These are phyloP conservation scores for Astrothelium subdiscretum DNA, from an alignment of 495 filamentous ascomycete species.

Conservation along the genomic window DNA sequence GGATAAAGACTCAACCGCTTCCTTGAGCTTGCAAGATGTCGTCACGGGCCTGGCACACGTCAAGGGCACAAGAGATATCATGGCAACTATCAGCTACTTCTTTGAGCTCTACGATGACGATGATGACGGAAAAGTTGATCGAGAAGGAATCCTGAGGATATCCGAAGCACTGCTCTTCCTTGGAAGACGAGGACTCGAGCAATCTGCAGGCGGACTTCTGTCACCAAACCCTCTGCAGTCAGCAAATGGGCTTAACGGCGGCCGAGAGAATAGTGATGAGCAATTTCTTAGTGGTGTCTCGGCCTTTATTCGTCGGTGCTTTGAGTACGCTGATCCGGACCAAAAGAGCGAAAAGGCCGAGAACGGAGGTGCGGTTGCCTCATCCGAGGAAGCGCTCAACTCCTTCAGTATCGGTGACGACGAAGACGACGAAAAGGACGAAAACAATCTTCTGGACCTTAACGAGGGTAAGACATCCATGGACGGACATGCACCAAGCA, in stretches of 20 bases:
- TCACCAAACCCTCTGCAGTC: neutral
- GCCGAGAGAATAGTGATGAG: constrained; percentile 49
- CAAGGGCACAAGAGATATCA: constrained; percentile 87
- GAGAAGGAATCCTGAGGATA: constrained; percentile 89
- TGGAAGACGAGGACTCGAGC: constrained; percentile 70
- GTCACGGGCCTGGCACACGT: constrained; percentile 81
- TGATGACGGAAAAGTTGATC: constrained; percentile 83
- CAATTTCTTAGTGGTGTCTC: constrained; percentile 82
- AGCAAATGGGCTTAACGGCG: neutral
- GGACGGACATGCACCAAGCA: constrained; percentile 15
- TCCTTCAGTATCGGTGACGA: constrained; percentile 75
- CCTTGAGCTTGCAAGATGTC: constrained; percentile 76
- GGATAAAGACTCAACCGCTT: constrained; percentile 65
- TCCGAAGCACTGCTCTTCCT: constrained; percentile 91
- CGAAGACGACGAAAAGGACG: constrained; percentile 52
- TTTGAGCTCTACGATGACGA: constrained; percentile 95
- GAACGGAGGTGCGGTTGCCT: constrained; percentile 13
- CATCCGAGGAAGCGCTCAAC: constrained; percentile 24
- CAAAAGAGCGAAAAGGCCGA: constrained; percentile 46
- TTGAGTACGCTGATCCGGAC: constrained; percentile 96
- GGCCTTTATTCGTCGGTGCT: constrained; percentile 89
- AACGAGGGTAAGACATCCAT: constrained; percentile 15
- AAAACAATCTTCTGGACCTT: constrained; percentile 59
- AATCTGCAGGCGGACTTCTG: neutral
- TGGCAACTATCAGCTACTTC: constrained; percentile 94